Evolutionary conservation across 2,329 filamentous ascomycete species (phyloP), one percentile per base, ranked within the genome.

Genomic region (Aspergillus sp.): DNA sequence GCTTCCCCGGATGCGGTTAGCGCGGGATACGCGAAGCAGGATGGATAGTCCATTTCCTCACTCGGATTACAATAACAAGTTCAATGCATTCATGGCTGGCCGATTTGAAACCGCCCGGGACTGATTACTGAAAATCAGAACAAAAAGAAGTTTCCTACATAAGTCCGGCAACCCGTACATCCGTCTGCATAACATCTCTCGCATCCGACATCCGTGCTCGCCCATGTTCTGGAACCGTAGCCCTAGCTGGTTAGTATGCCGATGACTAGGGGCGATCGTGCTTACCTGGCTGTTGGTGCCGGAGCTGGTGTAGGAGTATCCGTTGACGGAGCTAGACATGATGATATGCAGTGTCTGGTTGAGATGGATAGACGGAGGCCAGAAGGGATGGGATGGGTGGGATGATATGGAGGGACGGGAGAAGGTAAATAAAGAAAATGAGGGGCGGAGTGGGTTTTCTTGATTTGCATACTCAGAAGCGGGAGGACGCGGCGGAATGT

Each of bases 261-360:
- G n/a, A 11, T 26, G 12, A 20, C n/a, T 24, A 4, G 39, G 20
- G n/a, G 36, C n/a, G 32, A 14, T 36, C 20, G 5, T 18, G 64
- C 72, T 60, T 75, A 87, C 87, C 80, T 87, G 80, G 74, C 73
- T 84, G 77, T 90, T 90, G 72, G 83, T 87, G 70, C 88, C 87
- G 57, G 74, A 78, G 61, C 74, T 69, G 29, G 67, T 81, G 63
- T 76, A 66, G 20, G 67, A 69, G 69, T 81, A 83, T 52, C 65
- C 62, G 51, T 67, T 69, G 45, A 63, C 61, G 55, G 59, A 64
- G 20, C 53, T 52, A 55, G 46, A 69, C 71, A 61, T 64, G 50
- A 18, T 18, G 26, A 26, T 42, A 11, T 9, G 36, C 12, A 10
- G 14, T 46, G 31, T 14, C 12, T 32, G 29, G 36, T 18, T 45